Conservation (phyloP, 2,329 filamentous ascomycete genomes). For the Paecilomyces sp. region DNA sequence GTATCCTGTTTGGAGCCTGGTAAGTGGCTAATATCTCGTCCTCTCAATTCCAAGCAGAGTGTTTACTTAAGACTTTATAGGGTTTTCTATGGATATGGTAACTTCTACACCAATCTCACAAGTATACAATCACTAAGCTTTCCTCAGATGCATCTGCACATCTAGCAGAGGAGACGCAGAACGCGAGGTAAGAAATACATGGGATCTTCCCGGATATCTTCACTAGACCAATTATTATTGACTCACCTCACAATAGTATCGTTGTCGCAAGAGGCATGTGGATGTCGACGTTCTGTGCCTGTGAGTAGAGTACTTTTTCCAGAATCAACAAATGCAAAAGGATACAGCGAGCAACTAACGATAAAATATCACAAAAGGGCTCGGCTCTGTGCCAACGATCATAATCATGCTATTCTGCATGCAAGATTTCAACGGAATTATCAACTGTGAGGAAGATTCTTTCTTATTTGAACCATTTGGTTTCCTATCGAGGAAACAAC, state of each 20-base stretch:
- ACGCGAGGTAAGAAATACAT: conserved; percentile 17
- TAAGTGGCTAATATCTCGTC: not conserved
- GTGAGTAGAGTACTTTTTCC: not conserved
- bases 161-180: conserved; percentile 32
- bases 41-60: too few relatives aligned
- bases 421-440: conserved; percentile 33
- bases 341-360: not conserved
- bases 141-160: conserved; percentile 26
- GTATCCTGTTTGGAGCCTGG: conserved; percentile 30
- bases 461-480: not conserved
- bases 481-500: too few relatives aligned
- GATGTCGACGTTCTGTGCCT: not conserved
- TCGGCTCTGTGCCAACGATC: conserved; percentile 31
- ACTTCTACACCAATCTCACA: not conserved
- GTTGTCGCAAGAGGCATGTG: not conserved
- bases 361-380: conserved; percentile 21
- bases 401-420: conserved; percentile 35
- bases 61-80: not conserved
- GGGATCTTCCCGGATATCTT: not conserved
- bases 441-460: conserved; percentile 6
- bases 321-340: not conserved
- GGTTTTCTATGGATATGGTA: not conserved
- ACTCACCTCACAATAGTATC: not conserved
- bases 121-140: not conserved
- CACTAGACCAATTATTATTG: not conserved